phyloP scores from a whole-genome alignment of 2,329 filamentous ascomycete genomes.

The Arthrinium puccinioides region DNA sequence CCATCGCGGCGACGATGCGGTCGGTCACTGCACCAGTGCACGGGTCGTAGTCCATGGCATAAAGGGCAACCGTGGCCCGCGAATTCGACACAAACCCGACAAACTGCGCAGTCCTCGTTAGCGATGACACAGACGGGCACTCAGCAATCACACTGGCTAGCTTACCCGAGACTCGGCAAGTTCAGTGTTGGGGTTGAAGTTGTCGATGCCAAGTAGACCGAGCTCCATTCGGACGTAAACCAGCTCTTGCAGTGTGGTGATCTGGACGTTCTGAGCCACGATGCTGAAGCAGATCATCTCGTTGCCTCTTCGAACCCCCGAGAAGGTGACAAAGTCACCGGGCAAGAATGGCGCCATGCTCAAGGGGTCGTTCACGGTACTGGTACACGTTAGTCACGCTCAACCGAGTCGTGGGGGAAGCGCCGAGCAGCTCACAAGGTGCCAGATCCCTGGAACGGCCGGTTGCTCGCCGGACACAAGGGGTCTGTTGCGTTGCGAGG shows the following conservation, averaged over 20 bases:
- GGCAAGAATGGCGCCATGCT: slow-evolving; percentile 27
- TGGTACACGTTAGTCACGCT: slow-evolving; percentile 3
- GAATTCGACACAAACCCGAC: slow-evolving; percentile 27
- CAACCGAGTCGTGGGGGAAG: no score
- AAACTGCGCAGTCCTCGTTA: slow-evolving; percentile 11
- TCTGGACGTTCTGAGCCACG: slow-evolving; percentile 27
- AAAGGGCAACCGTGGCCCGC: slow-evolving; percentile 22
- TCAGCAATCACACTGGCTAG: no score
- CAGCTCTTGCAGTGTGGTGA: slow-evolving; percentile 22
- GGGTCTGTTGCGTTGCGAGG: slow-evolving; percentile 31
- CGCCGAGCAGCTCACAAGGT: slow-evolving; percentile 21
- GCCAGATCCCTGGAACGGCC: slow-evolving; percentile 23
- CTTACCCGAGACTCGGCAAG: slow-evolving; percentile 26
- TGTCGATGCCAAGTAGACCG: slow-evolving; percentile 26
- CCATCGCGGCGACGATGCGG: slow-evolving; percentile 24
- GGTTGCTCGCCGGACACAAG: slow-evolving; percentile 25
- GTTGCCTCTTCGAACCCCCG: slow-evolving; percentile 20
- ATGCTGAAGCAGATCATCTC: slow-evolving; percentile 28
- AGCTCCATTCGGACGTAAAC: slow-evolving; percentile 29
- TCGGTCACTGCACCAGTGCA: slow-evolving; percentile 27
- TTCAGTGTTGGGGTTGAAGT: slow-evolving; percentile 25
- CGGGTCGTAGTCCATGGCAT: slow-evolving; percentile 28
- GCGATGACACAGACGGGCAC: no score
- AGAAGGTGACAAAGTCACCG: slow-evolving; percentile 28
- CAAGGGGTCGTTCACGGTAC: slow-evolving; percentile 25